Conservation (phyloP, 2,329 filamentous ascomycete genomes). For the Xylariales sp. region DNA sequence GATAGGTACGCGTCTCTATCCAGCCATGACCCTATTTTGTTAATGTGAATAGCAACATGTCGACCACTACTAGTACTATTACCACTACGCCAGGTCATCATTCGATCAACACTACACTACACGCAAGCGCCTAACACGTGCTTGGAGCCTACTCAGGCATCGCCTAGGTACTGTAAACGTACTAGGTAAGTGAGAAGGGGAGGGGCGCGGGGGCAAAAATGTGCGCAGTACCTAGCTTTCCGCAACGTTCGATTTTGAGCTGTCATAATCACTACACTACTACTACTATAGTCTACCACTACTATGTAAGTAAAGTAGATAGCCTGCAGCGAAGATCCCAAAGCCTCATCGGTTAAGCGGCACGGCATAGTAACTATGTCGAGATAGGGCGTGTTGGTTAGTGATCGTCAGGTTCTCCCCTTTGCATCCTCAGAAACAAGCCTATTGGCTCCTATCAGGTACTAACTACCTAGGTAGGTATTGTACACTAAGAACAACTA, state of each 20-base stretch:
- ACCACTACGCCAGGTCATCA: constrained; percentile 17
- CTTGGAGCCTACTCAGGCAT: neutral
- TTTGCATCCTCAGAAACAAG: neutral
- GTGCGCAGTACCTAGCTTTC: constrained; percentile 5
- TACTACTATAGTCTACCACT: no score
- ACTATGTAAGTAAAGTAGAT: no score
- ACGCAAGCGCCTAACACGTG: constrained; percentile 11
- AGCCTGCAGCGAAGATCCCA: constrained; percentile 36
- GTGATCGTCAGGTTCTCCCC: constrained; percentile 22
- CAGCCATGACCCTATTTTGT: neutral
- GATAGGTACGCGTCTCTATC: constrained; percentile 18
- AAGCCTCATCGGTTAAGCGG: constrained; percentile 37
- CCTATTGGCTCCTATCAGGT: neutral
- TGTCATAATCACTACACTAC: constrained; percentile 16
- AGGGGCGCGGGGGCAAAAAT: neutral
- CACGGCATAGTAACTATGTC: constrained; percentile 20
- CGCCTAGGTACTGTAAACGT: constrained; percentile 8
- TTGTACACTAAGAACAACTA: neutral
- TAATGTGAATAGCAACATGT: constrained; percentile 13
- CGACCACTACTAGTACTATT: constrained; percentile 4
- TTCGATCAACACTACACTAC: constrained; percentile 18
- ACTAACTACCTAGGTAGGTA: constrained; percentile 1
- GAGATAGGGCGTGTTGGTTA: constrained; percentile 13
- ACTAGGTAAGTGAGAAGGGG: neutral
- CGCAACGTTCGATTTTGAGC: constrained; percentile 39